phyloP scores from a whole-genome alignment of 495 filamentous ascomycete genomes.

The Penicillium manginii region DNA sequence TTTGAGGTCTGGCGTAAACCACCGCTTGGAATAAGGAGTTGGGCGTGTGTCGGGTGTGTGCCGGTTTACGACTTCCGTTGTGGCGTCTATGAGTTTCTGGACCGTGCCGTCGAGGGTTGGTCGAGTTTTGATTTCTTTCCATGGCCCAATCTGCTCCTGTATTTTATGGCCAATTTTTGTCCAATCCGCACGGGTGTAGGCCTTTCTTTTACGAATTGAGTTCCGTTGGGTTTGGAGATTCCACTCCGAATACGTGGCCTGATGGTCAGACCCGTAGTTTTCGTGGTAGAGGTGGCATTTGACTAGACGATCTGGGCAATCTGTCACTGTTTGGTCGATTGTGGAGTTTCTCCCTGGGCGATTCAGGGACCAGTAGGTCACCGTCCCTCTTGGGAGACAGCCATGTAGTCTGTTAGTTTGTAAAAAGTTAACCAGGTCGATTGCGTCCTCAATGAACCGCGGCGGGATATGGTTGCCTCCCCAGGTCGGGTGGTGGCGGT shows the following conservation, averaged over 20 bases:
- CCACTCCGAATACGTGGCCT: no score
- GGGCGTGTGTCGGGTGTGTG: slow-evolving; percentile 12
- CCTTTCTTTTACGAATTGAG: not conserved
- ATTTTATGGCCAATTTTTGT: not conserved
- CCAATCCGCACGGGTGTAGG: not conserved
- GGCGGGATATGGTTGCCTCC: slow-evolving; percentile 19
- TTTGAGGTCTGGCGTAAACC: slow-evolving; percentile 30
- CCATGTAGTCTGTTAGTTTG: not conserved
- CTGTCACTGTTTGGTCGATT: not conserved
- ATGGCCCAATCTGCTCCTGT: not conserved
- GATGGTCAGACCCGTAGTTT: not conserved
- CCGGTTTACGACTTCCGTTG: slow-evolving; percentile 4
- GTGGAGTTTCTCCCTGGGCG: not conserved
- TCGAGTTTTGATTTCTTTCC: not conserved
- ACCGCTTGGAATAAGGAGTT: slow-evolving; percentile 28
- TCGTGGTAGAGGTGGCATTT: not conserved
- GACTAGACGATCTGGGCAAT: not conserved
- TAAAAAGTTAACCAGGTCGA: not conserved
- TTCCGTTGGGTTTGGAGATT: not conserved
- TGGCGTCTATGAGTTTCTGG: not conserved
- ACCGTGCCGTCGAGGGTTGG: not conserved
- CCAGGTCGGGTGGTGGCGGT: slow-evolving; percentile 25
- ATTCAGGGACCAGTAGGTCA: not conserved
- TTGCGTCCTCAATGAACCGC: slow-evolving; percentile 19
- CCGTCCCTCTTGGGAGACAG: not conserved